Conservation (phyloP, 805 yeast genomes). For the Priceomyces castillae region DNA sequence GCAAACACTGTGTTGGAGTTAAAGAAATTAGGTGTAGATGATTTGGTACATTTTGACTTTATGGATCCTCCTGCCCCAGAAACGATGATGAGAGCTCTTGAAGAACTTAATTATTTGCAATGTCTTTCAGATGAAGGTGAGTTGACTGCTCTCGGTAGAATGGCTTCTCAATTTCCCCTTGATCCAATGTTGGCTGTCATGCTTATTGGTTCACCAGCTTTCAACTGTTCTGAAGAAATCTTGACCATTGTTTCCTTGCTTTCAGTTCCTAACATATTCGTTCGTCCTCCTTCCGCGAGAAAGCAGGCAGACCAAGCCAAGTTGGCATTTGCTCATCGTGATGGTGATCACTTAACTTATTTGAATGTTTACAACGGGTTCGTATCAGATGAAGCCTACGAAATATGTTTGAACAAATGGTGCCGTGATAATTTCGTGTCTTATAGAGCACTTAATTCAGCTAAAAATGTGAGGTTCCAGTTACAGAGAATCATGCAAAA, state of each 20-base stretch:
- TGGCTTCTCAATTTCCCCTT: slow-evolving; percentile 89
- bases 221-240: slow-evolving; percentile 84
- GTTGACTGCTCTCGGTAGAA: slow-evolving; percentile 81
- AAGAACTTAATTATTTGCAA: slow-evolving; percentile 85
- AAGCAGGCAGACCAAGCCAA: slow-evolving; percentile 92
- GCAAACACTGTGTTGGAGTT: slow-evolving; percentile 89
- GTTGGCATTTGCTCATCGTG: slow-evolving; percentile 82
- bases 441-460: slow-evolving; percentile 77
- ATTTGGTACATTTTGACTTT: slow-evolving; percentile 94
- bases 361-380: slow-evolving; percentile 86
- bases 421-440: slow-evolving; percentile 87
- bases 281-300: slow-evolving; percentile 84
- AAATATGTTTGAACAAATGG: slow-evolving; percentile 73
- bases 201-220: slow-evolving; percentile 83
- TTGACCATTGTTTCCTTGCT: slow-evolving; percentile 85
- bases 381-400: slow-evolving; percentile 67
- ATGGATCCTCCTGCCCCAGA: slow-evolving; percentile 99
- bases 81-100: slow-evolving; percentile 98
- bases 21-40: slow-evolving; percentile 92
- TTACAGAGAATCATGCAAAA: slow-evolving; percentile 79
- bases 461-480: slow-evolving; percentile 85
- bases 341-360: slow-evolving; percentile 91
- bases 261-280: slow-evolving; percentile 91
- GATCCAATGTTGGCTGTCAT: slow-evolving; percentile 95
- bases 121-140: slow-evolving; percentile 93